Conservation (phyloP, 805 yeast genomes). For the Wickerhamomyces hampshirensis region DNA sequence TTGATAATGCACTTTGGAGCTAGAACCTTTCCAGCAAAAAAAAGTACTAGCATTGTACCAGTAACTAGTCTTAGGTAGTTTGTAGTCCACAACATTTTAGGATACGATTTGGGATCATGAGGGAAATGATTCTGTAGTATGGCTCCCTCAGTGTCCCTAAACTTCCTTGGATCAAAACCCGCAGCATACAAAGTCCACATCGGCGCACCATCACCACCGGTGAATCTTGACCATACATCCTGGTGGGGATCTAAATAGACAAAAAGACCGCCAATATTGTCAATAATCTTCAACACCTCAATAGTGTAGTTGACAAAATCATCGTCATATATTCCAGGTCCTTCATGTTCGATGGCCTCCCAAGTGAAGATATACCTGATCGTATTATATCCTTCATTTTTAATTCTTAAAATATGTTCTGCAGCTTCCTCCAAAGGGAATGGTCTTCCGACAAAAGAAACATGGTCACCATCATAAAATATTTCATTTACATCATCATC, state of each 20-base stretch:
- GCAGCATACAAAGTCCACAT: constrained; percentile 89
- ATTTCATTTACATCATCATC: constrained; percentile 30
- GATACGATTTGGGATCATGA: constrained; percentile 39
- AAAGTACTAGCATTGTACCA: constrained; percentile 78
- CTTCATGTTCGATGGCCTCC: constrained; percentile 89
- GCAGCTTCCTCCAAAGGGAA: constrained; percentile 71
- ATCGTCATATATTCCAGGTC: constrained; percentile 79
- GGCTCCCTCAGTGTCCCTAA: constrained; percentile 73
- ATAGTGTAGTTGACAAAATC: constrained; percentile 70
- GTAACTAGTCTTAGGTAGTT: constrained; percentile 75
- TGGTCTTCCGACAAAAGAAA: constrained; percentile 82
- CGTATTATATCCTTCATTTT: constrained; percentile 76
- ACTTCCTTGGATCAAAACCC: constrained; percentile 76
- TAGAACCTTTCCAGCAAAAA: constrained; percentile 71
- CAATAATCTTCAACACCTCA: constrained; percentile 51
- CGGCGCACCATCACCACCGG: constrained; percentile 94
- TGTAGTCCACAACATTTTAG: constrained; percentile 92
- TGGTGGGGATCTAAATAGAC: constrained; percentile 88
- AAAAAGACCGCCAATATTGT: constrained; percentile 64
- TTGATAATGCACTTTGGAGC: constrained; percentile 74
- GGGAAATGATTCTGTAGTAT: constrained; percentile 58
- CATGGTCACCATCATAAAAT: constrained; percentile 67
- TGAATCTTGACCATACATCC: constrained; percentile 87
- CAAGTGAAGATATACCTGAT: constrained; percentile 76
- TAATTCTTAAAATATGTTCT: constrained; percentile 63